phyloP scores from a whole-genome alignment of 2,329 filamentous ascomycete genomes.

The Calonectria hawksworthii region DNA sequence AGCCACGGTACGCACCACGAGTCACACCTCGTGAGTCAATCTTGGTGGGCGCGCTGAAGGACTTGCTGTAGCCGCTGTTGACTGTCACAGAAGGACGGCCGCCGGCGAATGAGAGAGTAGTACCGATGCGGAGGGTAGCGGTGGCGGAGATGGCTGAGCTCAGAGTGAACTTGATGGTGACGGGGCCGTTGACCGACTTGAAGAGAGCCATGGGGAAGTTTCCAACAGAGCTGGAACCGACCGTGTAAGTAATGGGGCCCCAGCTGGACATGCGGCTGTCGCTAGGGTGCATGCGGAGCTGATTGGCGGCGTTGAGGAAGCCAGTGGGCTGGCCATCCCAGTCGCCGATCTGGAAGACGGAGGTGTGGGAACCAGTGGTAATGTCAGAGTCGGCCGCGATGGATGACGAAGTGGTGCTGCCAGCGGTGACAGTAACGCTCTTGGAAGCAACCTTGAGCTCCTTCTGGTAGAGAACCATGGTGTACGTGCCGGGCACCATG shows the following conservation, averaged over 20 bases:
- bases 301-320: constrained; percentile 77
- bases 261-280: constrained; percentile 75
- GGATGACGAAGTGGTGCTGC: constrained; percentile 61
- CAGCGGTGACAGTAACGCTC: constrained; percentile 64
- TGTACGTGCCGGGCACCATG: constrained; percentile 78
- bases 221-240: constrained; percentile 65
- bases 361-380: constrained; percentile 60
- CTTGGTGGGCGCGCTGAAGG: constrained; percentile 67
- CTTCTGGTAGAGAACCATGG: constrained; percentile 75
- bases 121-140: constrained; percentile 74
- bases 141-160: constrained; percentile 61
- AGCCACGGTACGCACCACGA: constrained; percentile 74
- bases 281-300: constrained; percentile 77
- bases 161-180: constrained; percentile 73
- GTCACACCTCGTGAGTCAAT: constrained; percentile 77
- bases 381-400: constrained; percentile 64
- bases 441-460: constrained; percentile 68
- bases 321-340: constrained; percentile 75
- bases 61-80: constrained; percentile 65
- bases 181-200: constrained; percentile 70
- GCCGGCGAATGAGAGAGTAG: constrained; percentile 73
- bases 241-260: constrained; percentile 72
- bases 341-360: constrained; percentile 74
- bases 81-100: constrained; percentile 70
- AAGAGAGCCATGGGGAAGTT: constrained; percentile 78